Conservation (phyloP, 441 rosid species). For the Pelargonium myrrhifolium region DNA sequence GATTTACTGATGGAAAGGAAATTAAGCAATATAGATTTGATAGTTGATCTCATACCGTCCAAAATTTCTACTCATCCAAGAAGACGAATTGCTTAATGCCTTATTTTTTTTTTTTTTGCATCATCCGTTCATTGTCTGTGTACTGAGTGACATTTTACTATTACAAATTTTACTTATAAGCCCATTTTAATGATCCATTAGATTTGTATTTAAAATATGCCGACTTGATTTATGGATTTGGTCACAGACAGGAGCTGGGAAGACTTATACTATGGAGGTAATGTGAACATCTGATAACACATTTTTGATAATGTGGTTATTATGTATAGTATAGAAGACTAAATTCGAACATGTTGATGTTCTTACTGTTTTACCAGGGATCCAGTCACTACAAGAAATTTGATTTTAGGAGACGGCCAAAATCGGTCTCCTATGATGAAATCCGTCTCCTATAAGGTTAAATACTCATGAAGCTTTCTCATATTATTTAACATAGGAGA, state of each 20-base stretch:
- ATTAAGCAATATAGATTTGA: background rate
- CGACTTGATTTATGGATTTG: conserved; percentile 15
- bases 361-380: conserved; percentile 41
- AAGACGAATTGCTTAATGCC: no score
- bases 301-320: conserved; percentile 2
- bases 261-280: conserved; percentile 88
- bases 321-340: background rate
- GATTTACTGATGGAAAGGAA: background rate
- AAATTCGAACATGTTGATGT: background rate
- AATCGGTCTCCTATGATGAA: no score
- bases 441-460: no score
- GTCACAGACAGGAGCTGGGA: conserved; percentile 90
- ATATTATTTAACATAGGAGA: no score
- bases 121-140: background rate
- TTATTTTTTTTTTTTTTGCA: background rate
- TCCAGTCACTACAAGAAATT: no score
- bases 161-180: background rate
- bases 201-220: conserved; percentile 9
- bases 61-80: no score
- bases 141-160: background rate
- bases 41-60: background rate
- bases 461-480: no score
- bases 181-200: background rate
- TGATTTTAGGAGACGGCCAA: no score
- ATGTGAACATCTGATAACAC: conserved; percentile 10